Evolutionary conservation across 1,139 yeast genomes (phyloP), one percentile per base, ranked within the genome.

Genomic region (Yamadazyma spencermartinsiae): DNA sequence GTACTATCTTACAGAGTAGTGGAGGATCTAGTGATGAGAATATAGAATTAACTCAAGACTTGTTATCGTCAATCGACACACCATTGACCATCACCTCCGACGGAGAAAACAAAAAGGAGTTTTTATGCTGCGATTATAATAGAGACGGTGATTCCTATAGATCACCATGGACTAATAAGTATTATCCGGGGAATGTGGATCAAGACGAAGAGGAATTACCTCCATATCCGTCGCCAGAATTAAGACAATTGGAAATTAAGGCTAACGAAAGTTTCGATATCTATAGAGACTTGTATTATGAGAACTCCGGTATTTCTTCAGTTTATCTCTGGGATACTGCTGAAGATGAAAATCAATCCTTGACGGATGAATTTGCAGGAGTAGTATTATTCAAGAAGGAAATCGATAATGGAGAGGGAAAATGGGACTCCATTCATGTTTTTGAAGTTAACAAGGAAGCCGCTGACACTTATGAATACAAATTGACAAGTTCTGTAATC

Each of bases 401-500:
- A 40, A 71, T 74, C 24, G 79, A 72, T 33, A 66, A 68, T 41
- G 63, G 61, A 28, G 57, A 68, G 13, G 89, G 90, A 12, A 74
- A 76, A 38, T 90, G 98, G 98, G 96, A 90, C 60, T 80, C 92
- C 37, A 85, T 89, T 49, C 98, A 92, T 59, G 98, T 92, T 17
- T 78, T 92, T 52, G 98, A 92, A 61, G 86, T 85, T 10, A 71
- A 70, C 15, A 73, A 74, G 1, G 65, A 68, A 25, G 65, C 73
- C 17, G 50, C 68, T 13, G 56, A 71, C 10, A 62, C 67, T 14
- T 85, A 84, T 58, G 63, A 46, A 24, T 92, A 92, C 60, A 82
- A 83, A 50, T 65, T 90, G 46, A 92, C 98, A 3, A 82, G 96
- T 1, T 88, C 98, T 0, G 87, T 92, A 27, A 87, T 92, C 39